These are phyloP conservation scores for Fusarium nisikadoi DNA, from an alignment of 2,329 filamentous ascomycete genomes.

Conservation along the genomic window DNA sequence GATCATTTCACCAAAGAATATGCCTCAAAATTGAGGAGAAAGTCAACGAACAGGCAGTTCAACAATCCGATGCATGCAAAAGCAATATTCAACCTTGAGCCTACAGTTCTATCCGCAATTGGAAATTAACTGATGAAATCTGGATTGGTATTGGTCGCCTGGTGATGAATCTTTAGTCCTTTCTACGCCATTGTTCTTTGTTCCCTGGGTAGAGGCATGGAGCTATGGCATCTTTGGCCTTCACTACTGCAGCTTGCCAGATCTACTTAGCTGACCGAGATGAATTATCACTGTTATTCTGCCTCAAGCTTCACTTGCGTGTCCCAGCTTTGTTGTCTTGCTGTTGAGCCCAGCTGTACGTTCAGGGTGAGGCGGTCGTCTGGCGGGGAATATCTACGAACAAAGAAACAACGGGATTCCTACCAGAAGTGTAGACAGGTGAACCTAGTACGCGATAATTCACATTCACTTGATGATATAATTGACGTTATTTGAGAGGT, in stretches of 20 bases:
- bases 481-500: neutral
- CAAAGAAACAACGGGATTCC: neutral
- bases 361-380: neutral
- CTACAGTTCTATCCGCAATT: neutral
- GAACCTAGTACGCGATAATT: neutral
- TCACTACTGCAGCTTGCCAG: neutral
- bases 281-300: neutral
- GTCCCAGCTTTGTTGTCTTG: neutral
- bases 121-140: fast-evolving
- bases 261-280: neutral
- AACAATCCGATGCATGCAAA: neutral
- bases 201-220: neutral
- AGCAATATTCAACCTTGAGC: neutral
- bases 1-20: neutral
- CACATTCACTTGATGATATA: neutral
- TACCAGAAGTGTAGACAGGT: neutral
- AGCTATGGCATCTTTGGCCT: neutral
- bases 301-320: fast-evolving
- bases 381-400: neutral
- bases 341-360: neutral
- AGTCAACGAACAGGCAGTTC: neutral
- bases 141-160: neutral
- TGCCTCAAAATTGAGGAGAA: neutral
- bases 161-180: neutral
- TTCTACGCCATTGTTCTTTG: neutral